Conservation (phyloP, 2,329 filamentous ascomycete genomes). For the Aspergillus quadricinctus region DNA sequence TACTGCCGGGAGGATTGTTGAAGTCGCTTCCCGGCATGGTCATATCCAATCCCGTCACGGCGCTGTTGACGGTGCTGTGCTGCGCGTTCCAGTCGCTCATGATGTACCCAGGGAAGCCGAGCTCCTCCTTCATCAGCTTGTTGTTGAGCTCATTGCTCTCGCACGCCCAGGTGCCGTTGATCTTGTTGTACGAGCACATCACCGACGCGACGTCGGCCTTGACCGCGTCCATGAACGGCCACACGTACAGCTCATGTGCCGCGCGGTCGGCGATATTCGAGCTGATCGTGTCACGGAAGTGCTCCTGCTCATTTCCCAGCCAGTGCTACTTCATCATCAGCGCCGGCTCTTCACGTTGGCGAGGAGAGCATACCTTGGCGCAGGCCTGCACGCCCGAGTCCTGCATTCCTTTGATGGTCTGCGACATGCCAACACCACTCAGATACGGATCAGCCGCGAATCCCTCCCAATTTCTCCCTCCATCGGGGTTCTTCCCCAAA, state of each 20-base stretch:
- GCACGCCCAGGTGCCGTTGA: constrained; percentile 77
- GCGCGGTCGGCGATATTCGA: constrained; percentile 66
- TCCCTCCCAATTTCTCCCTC: constrained; percentile 44
- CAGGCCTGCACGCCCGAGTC: constrained; percentile 38
- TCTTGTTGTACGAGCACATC: constrained; percentile 53
- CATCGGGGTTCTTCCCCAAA: constrained; percentile 38
- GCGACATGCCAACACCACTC: constrained; percentile 35
- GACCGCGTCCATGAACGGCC: constrained; percentile 73
- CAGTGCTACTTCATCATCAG: constrained; percentile 53
- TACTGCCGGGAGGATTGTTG: constrained; percentile 18
- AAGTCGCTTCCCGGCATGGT: constrained; percentile 65
- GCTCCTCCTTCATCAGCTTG: constrained; percentile 69
- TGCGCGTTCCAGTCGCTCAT: constrained; percentile 79
- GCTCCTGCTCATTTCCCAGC: constrained; percentile 66
- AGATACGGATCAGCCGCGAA: constrained; percentile 40
- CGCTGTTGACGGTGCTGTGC: constrained; percentile 62
- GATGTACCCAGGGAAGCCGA: constrained; percentile 77
- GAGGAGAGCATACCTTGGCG: constrained; percentile 11
- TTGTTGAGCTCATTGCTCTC: constrained; percentile 76
- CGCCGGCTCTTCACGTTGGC: constrained; percentile 26
- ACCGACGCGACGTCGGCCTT: constrained; percentile 57
- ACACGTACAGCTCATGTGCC: constrained; percentile 70
- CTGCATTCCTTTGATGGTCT: constrained; percentile 42
- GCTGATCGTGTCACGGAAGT: constrained; percentile 24
- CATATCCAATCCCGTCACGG: constrained; percentile 76